Evolutionary conservation across 306 rosid genomes (phyloP).

Genomic region (Geum urbanum): DNA sequence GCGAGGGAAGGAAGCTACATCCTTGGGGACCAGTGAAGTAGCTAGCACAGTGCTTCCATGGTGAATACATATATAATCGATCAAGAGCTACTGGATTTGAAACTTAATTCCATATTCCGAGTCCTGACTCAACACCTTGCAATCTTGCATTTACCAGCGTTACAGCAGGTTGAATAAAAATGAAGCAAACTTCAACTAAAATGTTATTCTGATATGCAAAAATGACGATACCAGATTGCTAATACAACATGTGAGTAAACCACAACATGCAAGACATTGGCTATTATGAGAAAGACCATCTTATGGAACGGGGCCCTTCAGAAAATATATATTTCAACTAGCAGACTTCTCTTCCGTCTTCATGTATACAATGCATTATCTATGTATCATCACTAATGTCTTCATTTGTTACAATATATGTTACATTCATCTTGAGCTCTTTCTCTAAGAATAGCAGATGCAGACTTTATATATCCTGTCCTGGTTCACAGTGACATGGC

Average conservation of each 20-base stretch:
- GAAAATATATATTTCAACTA: constrained; percentile 9
- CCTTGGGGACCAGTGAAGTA: no score
- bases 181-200: neutral
- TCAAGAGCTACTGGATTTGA: neutral
- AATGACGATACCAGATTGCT: constrained; percentile 5
- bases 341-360: constrained; percentile 20
- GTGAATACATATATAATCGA: neutral
- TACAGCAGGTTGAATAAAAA: neutral
- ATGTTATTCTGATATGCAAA: neutral
- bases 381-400: constrained; percentile 29
- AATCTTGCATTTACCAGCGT: no score
- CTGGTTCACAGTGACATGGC: constrained; percentile 69
- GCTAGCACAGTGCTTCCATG: neutral
- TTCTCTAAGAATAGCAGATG: constrained; percentile 64
- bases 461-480: constrained; percentile 95
- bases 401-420: constrained; percentile 36
- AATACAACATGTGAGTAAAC: constrained; percentile 16
- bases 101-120: neutral
- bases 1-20: no score
- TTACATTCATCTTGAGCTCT: constrained; percentile 35
- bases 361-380: constrained; percentile 37
- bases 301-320: constrained; percentile 14
- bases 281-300: constrained; percentile 11
- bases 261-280: no score
- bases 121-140: neutral